phyloP scores from a whole-genome alignment of 2,329 filamentous ascomycete species.

The Ceratocystis alfenasii region DNA sequence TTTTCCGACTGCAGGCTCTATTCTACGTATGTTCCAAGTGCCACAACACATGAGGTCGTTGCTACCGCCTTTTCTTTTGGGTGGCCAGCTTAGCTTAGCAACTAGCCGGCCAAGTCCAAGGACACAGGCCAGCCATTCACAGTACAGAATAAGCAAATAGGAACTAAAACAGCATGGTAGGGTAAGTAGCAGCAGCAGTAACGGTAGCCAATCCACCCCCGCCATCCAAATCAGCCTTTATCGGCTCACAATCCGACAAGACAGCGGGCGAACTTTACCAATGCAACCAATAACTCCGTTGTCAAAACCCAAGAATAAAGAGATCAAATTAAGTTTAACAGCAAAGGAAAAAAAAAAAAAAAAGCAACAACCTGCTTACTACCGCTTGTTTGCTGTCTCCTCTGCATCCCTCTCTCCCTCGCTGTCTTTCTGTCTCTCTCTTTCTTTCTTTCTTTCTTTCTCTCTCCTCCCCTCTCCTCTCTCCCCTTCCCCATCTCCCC shows the following conservation, averaged over 20 bases:
- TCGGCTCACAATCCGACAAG: background rate
- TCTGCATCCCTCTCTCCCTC: background rate
- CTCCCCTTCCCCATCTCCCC: background rate
- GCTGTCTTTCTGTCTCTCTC: background rate
- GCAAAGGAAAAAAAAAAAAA: background rate
- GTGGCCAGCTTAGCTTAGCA: background rate
- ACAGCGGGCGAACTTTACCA: conserved; percentile 8
- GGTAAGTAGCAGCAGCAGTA: background rate
- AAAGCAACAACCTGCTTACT: background rate
- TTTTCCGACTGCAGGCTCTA: too few species aligned
- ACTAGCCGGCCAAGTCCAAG: background rate
- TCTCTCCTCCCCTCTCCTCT: background rate
- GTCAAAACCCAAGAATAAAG: background rate
- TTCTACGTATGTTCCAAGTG: too few species aligned
- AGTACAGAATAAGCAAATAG: background rate
- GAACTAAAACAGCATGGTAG: background rate
- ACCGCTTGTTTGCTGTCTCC: too few species aligned
- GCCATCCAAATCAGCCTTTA: background rate
- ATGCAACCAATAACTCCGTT: background rate
- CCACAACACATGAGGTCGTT: too few species aligned
- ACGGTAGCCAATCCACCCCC: background rate
- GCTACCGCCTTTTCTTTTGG: too few species aligned
- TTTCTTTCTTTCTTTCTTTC: background rate
- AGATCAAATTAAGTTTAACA: too few species aligned
- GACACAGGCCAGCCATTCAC: background rate